Percentiles rank a stretch among this genome's conserved stretches.
Conservation (phyloP, 2,329 filamentous ascomycete species). For the Trichophyton verrucosum region DNA sequence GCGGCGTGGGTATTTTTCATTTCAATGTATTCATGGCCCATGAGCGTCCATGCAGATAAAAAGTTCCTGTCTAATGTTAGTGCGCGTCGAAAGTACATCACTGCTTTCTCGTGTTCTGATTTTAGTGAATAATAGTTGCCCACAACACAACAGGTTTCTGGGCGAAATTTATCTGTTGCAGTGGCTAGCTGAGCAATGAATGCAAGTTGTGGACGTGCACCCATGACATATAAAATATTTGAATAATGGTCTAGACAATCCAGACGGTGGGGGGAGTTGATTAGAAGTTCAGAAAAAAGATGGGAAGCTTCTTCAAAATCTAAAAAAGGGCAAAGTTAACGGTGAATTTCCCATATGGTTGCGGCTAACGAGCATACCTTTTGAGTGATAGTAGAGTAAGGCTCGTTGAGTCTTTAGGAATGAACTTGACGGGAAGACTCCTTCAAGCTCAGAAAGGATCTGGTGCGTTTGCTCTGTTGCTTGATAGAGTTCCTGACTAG, state of each 20-base stretch:
- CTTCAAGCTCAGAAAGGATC: constrained; percentile 62
- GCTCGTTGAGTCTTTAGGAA: constrained; percentile 87
- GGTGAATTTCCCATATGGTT: not conserved
- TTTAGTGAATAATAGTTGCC: constrained; percentile 95
- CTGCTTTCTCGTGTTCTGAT: constrained; percentile 92
- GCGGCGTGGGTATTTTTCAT: constrained; percentile 97
- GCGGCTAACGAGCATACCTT: constrained; percentile 32
- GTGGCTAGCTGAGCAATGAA: constrained; percentile 87
- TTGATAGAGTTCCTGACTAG: constrained; percentile 84
- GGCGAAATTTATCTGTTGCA: constrained; percentile 85
- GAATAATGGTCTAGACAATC: constrained; percentile 93
- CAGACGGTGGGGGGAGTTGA: constrained; percentile 55
- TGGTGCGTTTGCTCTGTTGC: constrained; percentile 62
- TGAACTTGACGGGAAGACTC: constrained; percentile 74
- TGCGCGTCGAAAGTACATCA: constrained; percentile 92
- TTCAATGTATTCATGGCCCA: constrained; percentile 98
- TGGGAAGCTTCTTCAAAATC: constrained; percentile 53
- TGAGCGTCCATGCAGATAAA: constrained; percentile 90
- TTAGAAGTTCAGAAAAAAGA: constrained; percentile 56
- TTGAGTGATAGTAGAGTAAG: constrained; percentile 78
- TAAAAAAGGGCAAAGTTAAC: constrained; percentile 13
- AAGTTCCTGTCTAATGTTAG: constrained; percentile 82
- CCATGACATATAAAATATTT: constrained; percentile 92
- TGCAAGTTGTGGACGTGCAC: constrained; percentile 72
- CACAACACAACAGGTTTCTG: constrained; percentile 91